Conservation (phyloP, 805 yeast genomes). For the Kuraishia molischiana region DNA sequence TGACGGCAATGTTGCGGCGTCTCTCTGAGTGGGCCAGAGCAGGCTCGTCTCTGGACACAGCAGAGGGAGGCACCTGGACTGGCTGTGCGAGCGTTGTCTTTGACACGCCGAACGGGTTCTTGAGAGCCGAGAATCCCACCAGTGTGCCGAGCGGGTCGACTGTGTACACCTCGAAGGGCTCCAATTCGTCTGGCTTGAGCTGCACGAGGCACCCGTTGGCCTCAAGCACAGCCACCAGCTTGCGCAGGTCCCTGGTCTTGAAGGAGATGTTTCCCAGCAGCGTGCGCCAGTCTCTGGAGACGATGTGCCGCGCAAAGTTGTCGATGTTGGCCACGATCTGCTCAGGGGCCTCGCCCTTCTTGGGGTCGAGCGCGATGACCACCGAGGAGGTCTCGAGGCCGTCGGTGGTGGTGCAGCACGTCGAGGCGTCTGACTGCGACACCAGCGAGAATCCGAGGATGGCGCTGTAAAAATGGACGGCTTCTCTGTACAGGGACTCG, state of each 20-base stretch:
- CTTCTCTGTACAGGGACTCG: constrained; percentile 27
- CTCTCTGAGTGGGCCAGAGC: constrained; percentile 5
- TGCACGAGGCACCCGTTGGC: constrained; percentile 30
- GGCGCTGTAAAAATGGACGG: constrained; percentile 49
- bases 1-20: constrained; percentile 71
- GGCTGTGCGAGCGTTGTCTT: background rate
- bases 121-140: constrained; percentile 65
- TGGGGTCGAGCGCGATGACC: constrained; percentile 13
- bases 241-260: constrained; percentile 29
- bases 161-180: constrained; percentile 67
- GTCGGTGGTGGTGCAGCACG: constrained; percentile 21
- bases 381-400: constrained; percentile 16
- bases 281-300: constrained; percentile 40
- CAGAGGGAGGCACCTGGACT: constrained; percentile 3
- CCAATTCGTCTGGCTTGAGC: constrained; percentile 59
- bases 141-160: constrained; percentile 80
- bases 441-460: constrained; percentile 27
- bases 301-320: constrained; percentile 16
- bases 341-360: constrained; percentile 14
- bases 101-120: constrained; percentile 36
- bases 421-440: constrained; percentile 15
- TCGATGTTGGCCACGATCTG: constrained; percentile 10
- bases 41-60: constrained; percentile 2
- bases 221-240: constrained; percentile 24
- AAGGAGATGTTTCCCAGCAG: constrained; percentile 34